Base-by-base conservation (phyloP, 148 eudicot genomes). In the Persicaria tinctoria region DNA sequence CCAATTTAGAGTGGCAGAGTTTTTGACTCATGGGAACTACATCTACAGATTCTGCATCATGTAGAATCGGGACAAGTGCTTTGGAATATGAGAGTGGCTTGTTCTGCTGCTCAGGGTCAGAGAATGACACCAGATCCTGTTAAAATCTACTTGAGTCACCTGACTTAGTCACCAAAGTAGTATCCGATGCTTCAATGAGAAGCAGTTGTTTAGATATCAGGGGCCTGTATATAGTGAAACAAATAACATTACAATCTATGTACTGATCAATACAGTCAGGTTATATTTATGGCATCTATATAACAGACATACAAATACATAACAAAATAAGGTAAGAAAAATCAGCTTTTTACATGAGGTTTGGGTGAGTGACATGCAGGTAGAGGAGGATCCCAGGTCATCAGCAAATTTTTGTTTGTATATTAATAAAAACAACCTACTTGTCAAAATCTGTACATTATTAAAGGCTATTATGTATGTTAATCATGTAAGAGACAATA, bases 31-130 rank as follows among this genome's bases (percentile, higher is more conserved):
- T n/a, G n/a, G 97, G 90, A 59, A 90, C 85, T 66, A 87, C 70
- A 13, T 90, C 82, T 78, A 92, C 88, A 75, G 94, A 81, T 75
- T 92, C 94, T 27, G 75, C 63, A 70, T 78, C 85, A 48, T 86
- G 83, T 8, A 87, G 85, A 76, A 89, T 55, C 50, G 91, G 81
- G 57, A 90, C 89, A 78, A 96, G 73, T 51, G 93, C 96, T 80
- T 83, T 85, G 45, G 87, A 84, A 73, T 89, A 90, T 13, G 86
- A 76, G 32, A 46, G 68, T 74, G 76, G 75, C 68, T 70, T 83
- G 54, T 79, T 85, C 20, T 48, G 76, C 55, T 75, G 18, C 74
- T 80, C 79, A 68, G 80, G 78, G 8, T 77, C 44, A 77, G 81
- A 74, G 27, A 84, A 83, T 16, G 87, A 83, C 46, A 81, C 76